Percentiles rank a stretch among this genome's conserved stretches.
Evolutionary conservation across 108 stramenopile genomes (phyloP).

Genomic region (Stephanodiscus triporus): DNA sequence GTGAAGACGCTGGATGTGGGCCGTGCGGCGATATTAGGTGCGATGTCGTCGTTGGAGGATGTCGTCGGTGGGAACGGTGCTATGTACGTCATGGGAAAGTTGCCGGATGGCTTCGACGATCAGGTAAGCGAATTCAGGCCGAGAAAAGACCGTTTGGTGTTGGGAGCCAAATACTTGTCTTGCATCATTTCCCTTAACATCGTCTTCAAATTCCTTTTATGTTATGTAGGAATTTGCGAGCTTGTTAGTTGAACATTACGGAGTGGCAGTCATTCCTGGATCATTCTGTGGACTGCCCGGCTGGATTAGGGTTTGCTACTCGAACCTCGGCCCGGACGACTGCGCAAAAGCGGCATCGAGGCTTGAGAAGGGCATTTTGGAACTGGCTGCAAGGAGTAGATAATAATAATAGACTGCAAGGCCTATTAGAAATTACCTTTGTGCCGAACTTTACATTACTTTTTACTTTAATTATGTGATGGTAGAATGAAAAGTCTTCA

Average conservation of each 20-base stretch:
- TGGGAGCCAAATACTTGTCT: not conserved
- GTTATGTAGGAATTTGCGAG: conserved; percentile 60
- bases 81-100: conserved; percentile 92
- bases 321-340: conserved; percentile 70
- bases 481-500: not conserved
- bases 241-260: conserved; percentile 71
- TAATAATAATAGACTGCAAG: not conserved
- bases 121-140: conserved; percentile 20
- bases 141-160: conserved; percentile 17
- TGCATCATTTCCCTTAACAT: not conserved
- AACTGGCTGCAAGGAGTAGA: conserved; percentile 9
- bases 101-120: conserved; percentile 67
- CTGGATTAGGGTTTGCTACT: conserved; percentile 88
- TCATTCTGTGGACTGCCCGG: conserved; percentile 84
- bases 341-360: conserved; percentile 69
- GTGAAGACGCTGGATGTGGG: conserved; percentile 70
- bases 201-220: not conserved
- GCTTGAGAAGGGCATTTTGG: conserved; percentile 45
- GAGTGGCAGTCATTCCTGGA: conserved; percentile 92
- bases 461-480: not conserved
- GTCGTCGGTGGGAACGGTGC: conserved; percentile 86
- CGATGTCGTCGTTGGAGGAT: conserved; percentile 64
- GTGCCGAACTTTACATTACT: not conserved
- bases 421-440: not conserved
- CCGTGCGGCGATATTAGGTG: conserved; percentile 74